Percentiles rank a stretch among this genome's conserved stretches.
phyloP scores from a whole-genome alignment of 2,329 filamentous ascomycete species.

The Fusarium redolens region DNA sequence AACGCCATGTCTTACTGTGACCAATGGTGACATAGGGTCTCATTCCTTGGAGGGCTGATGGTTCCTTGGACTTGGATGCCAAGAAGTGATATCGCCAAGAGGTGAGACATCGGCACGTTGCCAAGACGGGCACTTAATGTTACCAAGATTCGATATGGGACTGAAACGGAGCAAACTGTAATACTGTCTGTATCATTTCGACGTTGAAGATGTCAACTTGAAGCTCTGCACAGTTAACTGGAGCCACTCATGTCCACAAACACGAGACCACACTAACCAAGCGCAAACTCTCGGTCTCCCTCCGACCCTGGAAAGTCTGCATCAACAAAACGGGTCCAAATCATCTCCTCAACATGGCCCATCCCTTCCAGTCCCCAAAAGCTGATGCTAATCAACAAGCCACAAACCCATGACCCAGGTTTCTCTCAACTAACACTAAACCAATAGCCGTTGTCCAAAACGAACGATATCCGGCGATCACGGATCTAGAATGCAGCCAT shows the following conservation, averaged over 20 bases:
- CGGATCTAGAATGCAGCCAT: not conserved
- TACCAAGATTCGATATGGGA: not conserved
- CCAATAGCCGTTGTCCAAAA: not conserved
- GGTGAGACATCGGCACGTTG: not conserved
- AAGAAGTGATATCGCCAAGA: not conserved
- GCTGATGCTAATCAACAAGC: constrained; percentile 2
- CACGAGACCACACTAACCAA: not conserved
- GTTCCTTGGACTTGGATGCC: not conserved
- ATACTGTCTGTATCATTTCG: too few relatives aligned
- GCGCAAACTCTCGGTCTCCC: not conserved
- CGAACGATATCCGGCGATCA: constrained; percentile 2
- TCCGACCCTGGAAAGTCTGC: not conserved
- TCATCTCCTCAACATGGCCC: not conserved
- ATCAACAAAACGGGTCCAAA: not conserved
- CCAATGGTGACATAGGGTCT: not conserved
- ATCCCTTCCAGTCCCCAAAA: not conserved
- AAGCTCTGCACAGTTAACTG: not conserved
- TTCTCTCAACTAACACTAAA: not conserved
- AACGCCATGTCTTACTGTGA: not conserved
- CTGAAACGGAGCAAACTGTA: too few relatives aligned
- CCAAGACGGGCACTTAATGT: not conserved
- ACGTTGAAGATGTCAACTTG: too few relatives aligned
- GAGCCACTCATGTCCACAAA: not conserved
- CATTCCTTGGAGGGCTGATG: not conserved
- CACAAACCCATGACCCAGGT: not conserved